Base-by-base conservation (phyloP, 768 basidiomycete species). In the Boletus fagicola region DNA sequence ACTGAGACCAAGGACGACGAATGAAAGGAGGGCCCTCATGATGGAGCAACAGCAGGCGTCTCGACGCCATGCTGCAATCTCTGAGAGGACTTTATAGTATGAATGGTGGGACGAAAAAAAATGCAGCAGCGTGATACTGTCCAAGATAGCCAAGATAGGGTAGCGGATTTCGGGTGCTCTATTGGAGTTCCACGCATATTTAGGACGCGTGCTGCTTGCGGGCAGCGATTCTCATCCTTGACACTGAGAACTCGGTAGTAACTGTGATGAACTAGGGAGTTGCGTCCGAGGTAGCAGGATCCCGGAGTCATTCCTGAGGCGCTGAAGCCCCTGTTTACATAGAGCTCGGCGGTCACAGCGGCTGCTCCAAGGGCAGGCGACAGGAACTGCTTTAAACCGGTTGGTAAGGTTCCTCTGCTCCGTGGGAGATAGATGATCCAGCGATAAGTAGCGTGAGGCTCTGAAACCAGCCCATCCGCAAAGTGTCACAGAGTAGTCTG, bases 1-100 rank as follows among this genome's bases (percentile, higher is more conserved):
- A 45, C 60, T 62, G 35, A 67, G 54, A 49, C 58, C 46, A 33
- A 67, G 54, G n/a, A 58, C 18, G 48, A 67, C 46, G 35, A 61
- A 58, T 16, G 62, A 42, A n/a, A 60, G 46, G 46, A 63, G 62
- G 49, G 63, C 59, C 43, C 20, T 51, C 67, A 18, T 38, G 18
- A 18, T 4, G 18, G 28, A 43, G 44, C 38, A 39, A 51, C 15
- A 31, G n/a, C 9, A 43, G 46, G 18, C 15, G 53, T 33, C 22
- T 48, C 10, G 38, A 48, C 9, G 2, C 40, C 24, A 49, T 55
- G 15, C n/a, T 15, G 5, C 36, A 12, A 49, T 24, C 13, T 4
- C 35, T 2, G 39, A 13, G 28, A 38, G 46, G 36, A 38, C 16
- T 16, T 38, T 38, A 65, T 61, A 49, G 33, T 36, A 24, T 40